These are phyloP conservation scores for Leccinum aurantiacum DNA, from an alignment of 768 basidiomycete genomes.

Conservation along the genomic window DNA sequence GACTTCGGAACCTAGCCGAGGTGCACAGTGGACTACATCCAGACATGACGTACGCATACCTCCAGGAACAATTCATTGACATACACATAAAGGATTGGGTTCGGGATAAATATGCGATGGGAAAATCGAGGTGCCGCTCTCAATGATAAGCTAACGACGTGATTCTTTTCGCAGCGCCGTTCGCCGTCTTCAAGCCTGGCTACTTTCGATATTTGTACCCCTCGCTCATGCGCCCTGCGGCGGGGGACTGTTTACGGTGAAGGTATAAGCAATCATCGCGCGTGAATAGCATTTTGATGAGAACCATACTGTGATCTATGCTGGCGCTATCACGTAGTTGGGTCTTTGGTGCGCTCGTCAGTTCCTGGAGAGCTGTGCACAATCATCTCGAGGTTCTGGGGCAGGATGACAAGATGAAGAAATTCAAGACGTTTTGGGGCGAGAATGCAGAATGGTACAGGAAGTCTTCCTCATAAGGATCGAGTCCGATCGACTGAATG, in stretches of 20 bases:
- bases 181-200: slow-evolving; percentile 40
- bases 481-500: background rate
- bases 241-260: slow-evolving; percentile 10
- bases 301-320: background rate
- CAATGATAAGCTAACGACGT: background rate
- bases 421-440: slow-evolving; percentile 31
- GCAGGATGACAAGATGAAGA: slow-evolving; percentile 7
- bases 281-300: slow-evolving; percentile 20
- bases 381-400: slow-evolving; percentile 18
- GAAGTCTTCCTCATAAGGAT: background rate
- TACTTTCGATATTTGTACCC: slow-evolving; percentile 35
- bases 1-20: slow-evolving; percentile 3
- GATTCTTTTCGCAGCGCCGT: slow-evolving; percentile 31
- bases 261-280: slow-evolving; percentile 35
- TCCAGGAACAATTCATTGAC: slow-evolving; percentile 9
- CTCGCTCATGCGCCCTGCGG: slow-evolving; percentile 31
- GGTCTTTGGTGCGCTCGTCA: slow-evolving; percentile 40
- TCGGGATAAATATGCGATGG: slow-evolving; percentile 33
- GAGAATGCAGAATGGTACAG: slow-evolving; percentile 29
- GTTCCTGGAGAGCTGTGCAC: slow-evolving; percentile 36
- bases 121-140: slow-evolving; percentile 21
- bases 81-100: slow-evolving; percentile 35
- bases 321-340: slow-evolving; percentile 24
- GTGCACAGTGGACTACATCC: background rate
- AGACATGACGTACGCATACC: slow-evolving; percentile 7